phyloP scores from a whole-genome alignment of 2,329 filamentous ascomycete species.

The Fusarium equiseti region DNA sequence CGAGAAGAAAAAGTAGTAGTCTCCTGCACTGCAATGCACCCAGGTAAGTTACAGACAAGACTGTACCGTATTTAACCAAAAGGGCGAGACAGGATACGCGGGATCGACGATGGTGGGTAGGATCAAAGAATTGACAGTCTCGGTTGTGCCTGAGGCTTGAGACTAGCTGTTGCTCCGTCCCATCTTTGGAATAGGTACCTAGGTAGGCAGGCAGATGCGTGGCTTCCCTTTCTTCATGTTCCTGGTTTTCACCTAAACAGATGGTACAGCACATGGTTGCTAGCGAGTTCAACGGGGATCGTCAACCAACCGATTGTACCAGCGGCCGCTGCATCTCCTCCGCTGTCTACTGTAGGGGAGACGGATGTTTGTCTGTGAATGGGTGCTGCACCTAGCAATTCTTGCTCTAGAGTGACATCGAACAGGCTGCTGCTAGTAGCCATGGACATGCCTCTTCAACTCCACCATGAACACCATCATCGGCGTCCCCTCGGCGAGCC shows the following conservation, averaged over 20 bases:
- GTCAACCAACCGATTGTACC: constrained; percentile 31
- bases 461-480: constrained; percentile 41
- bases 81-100: constrained; percentile 33
- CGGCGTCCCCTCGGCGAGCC: constrained; percentile 37
- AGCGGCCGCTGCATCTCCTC: constrained; percentile 36
- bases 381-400: constrained; percentile 23
- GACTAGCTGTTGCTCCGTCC: constrained; percentile 17
- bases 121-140: constrained; percentile 40
- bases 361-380: constrained; percentile 32
- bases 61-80: constrained; percentile 17
- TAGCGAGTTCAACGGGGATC: constrained; percentile 26
- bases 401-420: constrained; percentile 40
- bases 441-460: constrained; percentile 25
- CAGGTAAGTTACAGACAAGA: not conserved
- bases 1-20: constrained; percentile 15
- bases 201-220: constrained; percentile 11
- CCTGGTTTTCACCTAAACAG: constrained; percentile 24
- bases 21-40: constrained; percentile 2
- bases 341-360: constrained; percentile 1
- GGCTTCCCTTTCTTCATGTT: constrained; percentile 31
- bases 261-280: constrained; percentile 35
- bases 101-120: constrained; percentile 46
- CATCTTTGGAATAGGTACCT: constrained; percentile 3
- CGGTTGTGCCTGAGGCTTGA: constrained; percentile 44
- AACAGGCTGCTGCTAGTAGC: constrained; percentile 21